phyloP scores from a whole-genome alignment of 257 asterid genomes.

The Solanum pinnatisectum region DNA sequence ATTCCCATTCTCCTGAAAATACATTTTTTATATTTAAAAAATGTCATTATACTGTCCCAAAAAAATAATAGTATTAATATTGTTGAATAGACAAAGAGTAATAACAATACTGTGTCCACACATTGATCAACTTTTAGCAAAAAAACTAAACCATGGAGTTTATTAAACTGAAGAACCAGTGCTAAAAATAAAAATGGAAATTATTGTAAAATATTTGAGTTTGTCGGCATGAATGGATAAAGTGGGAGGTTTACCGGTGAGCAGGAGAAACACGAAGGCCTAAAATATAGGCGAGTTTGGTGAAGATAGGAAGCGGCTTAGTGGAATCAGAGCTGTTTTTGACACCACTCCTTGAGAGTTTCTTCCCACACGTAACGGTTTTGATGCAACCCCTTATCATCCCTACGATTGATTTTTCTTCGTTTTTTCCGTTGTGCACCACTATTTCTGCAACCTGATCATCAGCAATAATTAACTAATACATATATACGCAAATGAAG shows the following conservation, averaged over 20 bases:
- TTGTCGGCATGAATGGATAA: background rate
- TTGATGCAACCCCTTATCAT: constrained; percentile 81
- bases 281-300: constrained; percentile 70
- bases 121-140: background rate
- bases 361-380: constrained; percentile 73
- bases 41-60: background rate
- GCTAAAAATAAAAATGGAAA: no score
- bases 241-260: constrained; percentile 40
- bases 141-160: background rate
- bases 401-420: constrained; percentile 64
- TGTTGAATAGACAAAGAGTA: background rate
- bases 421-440: constrained; percentile 22
- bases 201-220: background rate
- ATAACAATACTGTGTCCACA: background rate
- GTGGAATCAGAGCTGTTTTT: background rate
- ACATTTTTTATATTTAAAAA: background rate
- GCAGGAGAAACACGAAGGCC: constrained; percentile 97
- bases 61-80: background rate
- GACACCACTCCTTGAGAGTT: constrained; percentile 18
- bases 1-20: constrained; percentile 73
- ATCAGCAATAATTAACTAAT: background rate
- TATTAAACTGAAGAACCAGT: background rate
- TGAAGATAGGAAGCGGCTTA: constrained; percentile 38
- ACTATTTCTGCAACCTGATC: constrained; percentile 72
- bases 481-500: background rate